Evolutionary conservation across 2,329 filamentous ascomycete species (phyloP).

Genomic region (Truncatella angustata): DNA sequence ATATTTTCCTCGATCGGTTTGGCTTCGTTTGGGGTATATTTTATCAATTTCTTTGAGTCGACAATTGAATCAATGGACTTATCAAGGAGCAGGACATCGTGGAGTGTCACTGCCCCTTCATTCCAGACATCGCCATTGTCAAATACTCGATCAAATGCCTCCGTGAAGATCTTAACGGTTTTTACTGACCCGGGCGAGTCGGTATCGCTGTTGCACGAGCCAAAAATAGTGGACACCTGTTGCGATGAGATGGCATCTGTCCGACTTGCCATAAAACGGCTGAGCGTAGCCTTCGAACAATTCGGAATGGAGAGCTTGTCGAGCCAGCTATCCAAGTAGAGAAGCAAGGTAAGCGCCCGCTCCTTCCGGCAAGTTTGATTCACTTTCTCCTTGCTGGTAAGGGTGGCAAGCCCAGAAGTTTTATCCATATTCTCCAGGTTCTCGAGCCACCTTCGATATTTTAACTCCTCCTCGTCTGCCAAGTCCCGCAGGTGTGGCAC

Average conservation of each 20-base stretch:
- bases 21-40: constrained; percentile 37
- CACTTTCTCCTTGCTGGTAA: constrained; percentile 51
- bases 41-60: constrained; percentile 52
- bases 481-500: constrained; percentile 59
- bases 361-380: constrained; percentile 49
- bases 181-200: constrained; percentile 40
- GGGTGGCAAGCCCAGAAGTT: constrained; percentile 55
- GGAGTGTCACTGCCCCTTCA: constrained; percentile 42
- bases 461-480: constrained; percentile 52
- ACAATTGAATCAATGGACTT: constrained; percentile 52
- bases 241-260: constrained; percentile 49
- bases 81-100: constrained; percentile 52
- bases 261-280: constrained; percentile 51
- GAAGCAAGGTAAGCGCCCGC: constrained; percentile 47
- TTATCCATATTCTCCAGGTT: constrained; percentile 57
- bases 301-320: constrained; percentile 46
- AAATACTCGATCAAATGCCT: constrained; percentile 58
- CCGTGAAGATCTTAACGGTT: constrained; percentile 49
- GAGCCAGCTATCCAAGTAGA: constrained; percentile 56
- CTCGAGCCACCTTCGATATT: constrained; percentile 55
- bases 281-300: constrained; percentile 51
- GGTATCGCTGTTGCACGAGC: constrained; percentile 42
- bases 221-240: constrained; percentile 51
- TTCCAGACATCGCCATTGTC: constrained; percentile 31
- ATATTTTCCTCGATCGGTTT: constrained; percentile 33